Evolutionary conservation across 129 eudicot species (phyloP), one percentile per base, ranked within the genome.

Genomic region (Apium graveolens): DNA sequence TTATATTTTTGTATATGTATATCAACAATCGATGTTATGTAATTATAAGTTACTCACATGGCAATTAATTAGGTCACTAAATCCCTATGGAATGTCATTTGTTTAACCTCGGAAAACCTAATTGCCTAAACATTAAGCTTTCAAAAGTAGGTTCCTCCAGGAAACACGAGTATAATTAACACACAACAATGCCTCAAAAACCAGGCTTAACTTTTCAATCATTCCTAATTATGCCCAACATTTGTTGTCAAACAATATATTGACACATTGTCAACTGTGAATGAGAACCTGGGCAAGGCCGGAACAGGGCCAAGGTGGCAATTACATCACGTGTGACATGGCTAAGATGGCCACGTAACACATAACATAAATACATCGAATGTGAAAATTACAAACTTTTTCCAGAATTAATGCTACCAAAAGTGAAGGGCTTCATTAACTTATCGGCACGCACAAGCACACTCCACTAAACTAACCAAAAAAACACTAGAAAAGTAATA

Each of bases 401-500:
- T 65, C 71, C 39, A 65, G 32, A 65, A 65, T 27, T 65, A 65
- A 65, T 20, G 71, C 37, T 65, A 31, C 27, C 20, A 70, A 70
- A 70, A 70, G 46, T 1, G 44, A 70, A 37, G 74, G 46, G 14
- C 42, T 34, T 1, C 26, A 70, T 70, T 70, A 70, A 70, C 45
- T 70, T 37, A 70, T 70, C 45, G 74, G 46, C 74, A 37, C 74
- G 46, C 46, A 70, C 74, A 70, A 70, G 74, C 74, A 70, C 74
- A 35, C 31, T 21, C 74, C 83, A 43, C 42, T 29, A 57, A 16
- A 46, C 79, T 62, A 76, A 66, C 53, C 78, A 76, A 77, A 49
- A 60, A 27, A 8, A 66, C 35, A 55, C 31, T 41, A 79, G 24
- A 39, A 43, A 11, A n/a, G n/a, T n/a, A n/a, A n/a, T n/a, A n/a